A percentile compares a stretch with the other conserved stretches of the same genome.
Conservation (phyloP, 75 land plant species). For the Sequoia sempervirens region DNA sequence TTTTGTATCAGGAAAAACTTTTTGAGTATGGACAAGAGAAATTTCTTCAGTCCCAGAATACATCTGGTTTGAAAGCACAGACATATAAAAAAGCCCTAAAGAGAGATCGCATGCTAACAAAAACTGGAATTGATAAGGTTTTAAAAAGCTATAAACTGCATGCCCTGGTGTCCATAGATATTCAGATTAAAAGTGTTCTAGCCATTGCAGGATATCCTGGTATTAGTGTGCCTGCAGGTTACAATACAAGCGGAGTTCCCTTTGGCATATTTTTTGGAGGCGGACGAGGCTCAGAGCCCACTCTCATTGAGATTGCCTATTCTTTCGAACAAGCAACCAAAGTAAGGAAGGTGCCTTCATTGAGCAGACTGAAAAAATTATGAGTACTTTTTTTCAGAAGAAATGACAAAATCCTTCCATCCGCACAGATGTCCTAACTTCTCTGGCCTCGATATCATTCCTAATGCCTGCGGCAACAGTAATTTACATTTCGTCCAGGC, state of each 20-base stretch:
- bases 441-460: no score
- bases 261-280: slow-evolving; percentile 37
- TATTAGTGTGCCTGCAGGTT: slow-evolving; percentile 25
- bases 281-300: slow-evolving; percentile 17
- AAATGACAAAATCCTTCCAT: no score
- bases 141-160: slow-evolving; percentile 36
- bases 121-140: slow-evolving; percentile 31
- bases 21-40: slow-evolving; percentile 32
- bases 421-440: no score
- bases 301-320: slow-evolving; percentile 63
- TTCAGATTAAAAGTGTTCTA: slow-evolving; percentile 12
- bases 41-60: slow-evolving; percentile 31
- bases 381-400: background rate
- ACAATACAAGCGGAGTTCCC: slow-evolving; percentile 17
- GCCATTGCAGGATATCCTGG: slow-evolving; percentile 49
- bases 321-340: slow-evolving; percentile 64
- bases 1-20: slow-evolving; percentile 28
- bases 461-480: no score
- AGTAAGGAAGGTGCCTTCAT: slow-evolving; percentile 42
- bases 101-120: slow-evolving; percentile 13
- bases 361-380: background rate
- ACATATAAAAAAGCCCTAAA: slow-evolving; percentile 22
- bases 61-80: slow-evolving; percentile 20
- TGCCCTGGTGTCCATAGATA: slow-evolving; percentile 35
- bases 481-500: no score